Conservation (phyloP, 164 flowering plant genomes). For the Warburgia ugandensis region DNA sequence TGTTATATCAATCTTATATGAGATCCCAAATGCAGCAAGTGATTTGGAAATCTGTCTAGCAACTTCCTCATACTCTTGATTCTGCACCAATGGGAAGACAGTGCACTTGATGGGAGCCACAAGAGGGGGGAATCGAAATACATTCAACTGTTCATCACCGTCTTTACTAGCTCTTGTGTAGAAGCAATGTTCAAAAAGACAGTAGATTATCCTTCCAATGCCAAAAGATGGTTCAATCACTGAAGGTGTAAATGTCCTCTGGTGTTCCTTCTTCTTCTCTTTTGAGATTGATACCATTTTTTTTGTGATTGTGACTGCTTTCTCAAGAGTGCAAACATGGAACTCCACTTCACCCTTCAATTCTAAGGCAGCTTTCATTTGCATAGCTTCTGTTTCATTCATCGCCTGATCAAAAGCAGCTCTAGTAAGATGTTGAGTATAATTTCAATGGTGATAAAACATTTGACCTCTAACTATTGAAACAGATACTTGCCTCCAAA, state of each 20-base stretch:
- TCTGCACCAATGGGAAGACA: constrained; percentile 88
- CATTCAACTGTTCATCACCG: constrained; percentile 77
- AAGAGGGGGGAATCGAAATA: constrained; percentile 55
- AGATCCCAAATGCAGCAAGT: constrained; percentile 63
- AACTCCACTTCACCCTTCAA: constrained; percentile 52
- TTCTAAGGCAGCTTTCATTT: constrained; percentile 59
- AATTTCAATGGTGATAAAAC: too few relatives aligned
- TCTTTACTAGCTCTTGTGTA: constrained; percentile 78
- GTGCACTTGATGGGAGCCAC: constrained; percentile 86
- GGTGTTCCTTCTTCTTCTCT: constrained; percentile 62
- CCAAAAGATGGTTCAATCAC: constrained; percentile 98
- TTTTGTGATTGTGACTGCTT: constrained; percentile 41
- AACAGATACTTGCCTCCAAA: constrained; percentile 56
- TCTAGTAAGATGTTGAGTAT: too few relatives aligned
- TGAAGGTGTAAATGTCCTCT: constrained; percentile 88
- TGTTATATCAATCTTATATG: constrained; percentile 81
- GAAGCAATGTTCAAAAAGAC: constrained; percentile 88
- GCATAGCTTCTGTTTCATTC: constrained; percentile 64
- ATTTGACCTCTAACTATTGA: too few relatives aligned
- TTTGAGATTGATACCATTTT: constrained; percentile 59
- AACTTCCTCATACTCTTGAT: constrained; percentile 61
- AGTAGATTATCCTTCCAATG: constrained; percentile 91
- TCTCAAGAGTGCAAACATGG: constrained; percentile 52
- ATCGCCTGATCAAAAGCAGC: constrained; percentile 35
- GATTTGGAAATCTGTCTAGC: constrained; percentile 64